Evolutionary conservation across 352 stramenopile genomes (phyloP).

Genomic region (Phytophthora aleatoria): DNA sequence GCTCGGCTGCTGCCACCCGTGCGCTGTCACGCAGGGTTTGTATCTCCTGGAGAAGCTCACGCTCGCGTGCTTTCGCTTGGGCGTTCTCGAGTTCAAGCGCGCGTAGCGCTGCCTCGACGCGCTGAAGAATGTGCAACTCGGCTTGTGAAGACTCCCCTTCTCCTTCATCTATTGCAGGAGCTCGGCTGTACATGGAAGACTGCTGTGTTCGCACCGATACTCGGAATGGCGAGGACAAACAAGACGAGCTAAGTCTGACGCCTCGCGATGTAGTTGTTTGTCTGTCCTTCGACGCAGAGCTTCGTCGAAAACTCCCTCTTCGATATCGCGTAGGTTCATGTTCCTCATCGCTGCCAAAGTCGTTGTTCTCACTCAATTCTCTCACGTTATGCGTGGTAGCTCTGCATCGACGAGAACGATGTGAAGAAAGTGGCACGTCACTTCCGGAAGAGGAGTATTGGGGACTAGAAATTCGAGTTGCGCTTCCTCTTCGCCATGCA

Average conservation of each 20-base stretch:
- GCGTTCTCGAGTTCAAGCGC: slow-evolving; percentile 77
- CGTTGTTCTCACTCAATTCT: slow-evolving; percentile 18
- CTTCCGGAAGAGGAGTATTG: slow-evolving; percentile 31
- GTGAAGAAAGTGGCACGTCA: slow-evolving; percentile 10
- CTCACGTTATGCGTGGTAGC: not conserved
- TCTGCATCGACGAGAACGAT: slow-evolving; percentile 14
- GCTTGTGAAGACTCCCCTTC: slow-evolving; percentile 31
- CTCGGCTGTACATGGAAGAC: slow-evolving; percentile 10
- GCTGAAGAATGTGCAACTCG: slow-evolving; percentile 68
- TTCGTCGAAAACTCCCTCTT: slow-evolving; percentile 13
- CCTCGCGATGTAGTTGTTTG: slow-evolving; percentile 1
- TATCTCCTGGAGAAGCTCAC: slow-evolving; percentile 54
- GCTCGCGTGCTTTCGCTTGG: slow-evolving; percentile 51
- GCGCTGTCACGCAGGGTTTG: slow-evolving; percentile 59
- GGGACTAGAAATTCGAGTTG: slow-evolving; percentile 8
- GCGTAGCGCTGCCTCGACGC: slow-evolving; percentile 71
- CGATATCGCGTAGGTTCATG: slow-evolving; percentile 5
- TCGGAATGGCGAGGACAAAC: slow-evolving; percentile 7
- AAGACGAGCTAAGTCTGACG: slow-evolving; percentile 16
- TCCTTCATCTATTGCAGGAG: slow-evolving; percentile 5
- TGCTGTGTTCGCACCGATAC: slow-evolving; percentile 10
- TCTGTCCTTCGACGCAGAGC: slow-evolving; percentile 3
- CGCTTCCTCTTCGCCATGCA: slow-evolving; percentile 8
- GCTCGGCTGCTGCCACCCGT: slow-evolving; percentile 56
- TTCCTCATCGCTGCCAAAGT: slow-evolving; percentile 23